Evolutionary conservation across 495 filamentous ascomycete genomes (phyloP), one percentile per base, ranked within the genome.

Genomic region (Trichoderma virens): DNA sequence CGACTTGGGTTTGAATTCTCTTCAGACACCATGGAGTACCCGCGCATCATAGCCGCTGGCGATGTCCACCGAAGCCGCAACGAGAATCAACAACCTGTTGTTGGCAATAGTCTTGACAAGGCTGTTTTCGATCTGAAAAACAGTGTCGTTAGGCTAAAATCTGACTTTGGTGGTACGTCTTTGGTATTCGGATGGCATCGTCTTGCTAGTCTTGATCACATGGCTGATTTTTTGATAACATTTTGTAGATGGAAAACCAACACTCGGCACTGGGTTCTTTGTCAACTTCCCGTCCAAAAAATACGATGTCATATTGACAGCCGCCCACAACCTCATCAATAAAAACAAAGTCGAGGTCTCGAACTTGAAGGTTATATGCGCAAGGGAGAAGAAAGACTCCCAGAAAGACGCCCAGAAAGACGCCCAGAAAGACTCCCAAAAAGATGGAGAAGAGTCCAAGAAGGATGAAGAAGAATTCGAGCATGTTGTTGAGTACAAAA

Each of bases 201-300:
- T n/a, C n/a, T n/a, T n/a, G n/a, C n/a, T n/a, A n/a, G n/a, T n/a
- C n/a, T n/a, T n/a, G n/a, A n/a, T n/a, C n/a, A n/a, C n/a, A n/a
- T n/a, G n/a, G n/a, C n/a, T n/a, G n/a, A n/a, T n/a, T n/a, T n/a
- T n/a, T n/a, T n/a, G n/a, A n/a, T n/a, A n/a, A n/a, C n/a, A n/a
- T n/a, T n/a, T n/a, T n/a, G n/a, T n/a, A n/a, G n/a, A n/a, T n/a
- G n/a, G n/a, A n/a, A n/a, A n/a, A n/a, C n/a, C 25, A 16, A 13
- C 9, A 16, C 3, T 47, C 66, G 72, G 72, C 69, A 70, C 71
- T 68, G 73, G 72, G 64, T 72, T 72, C 72, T 70, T 72, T 61
- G 62, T 71, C 67, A 68, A 71, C 68, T 67, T 69, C 69, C 71
- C 66, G 65, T 62, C 66, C 65, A 56, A 68, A 39, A 67, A 67